phyloP scores from a whole-genome alignment of 116 monocot species.

The Iris pallida region DNA sequence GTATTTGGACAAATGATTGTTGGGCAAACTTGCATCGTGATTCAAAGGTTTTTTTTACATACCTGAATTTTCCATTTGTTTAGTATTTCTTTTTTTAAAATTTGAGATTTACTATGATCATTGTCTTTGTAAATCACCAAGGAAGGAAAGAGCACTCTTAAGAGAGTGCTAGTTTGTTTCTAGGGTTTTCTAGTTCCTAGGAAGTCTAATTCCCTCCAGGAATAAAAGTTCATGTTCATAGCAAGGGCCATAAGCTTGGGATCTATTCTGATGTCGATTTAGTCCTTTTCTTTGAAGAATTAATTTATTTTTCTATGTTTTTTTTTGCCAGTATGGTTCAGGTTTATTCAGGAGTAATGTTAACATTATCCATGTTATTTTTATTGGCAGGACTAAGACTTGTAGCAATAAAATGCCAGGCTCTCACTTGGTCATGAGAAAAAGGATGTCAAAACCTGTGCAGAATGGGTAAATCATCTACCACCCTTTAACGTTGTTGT shows the following conservation, averaged over 20 bases:
- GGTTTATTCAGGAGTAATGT: too few species aligned
- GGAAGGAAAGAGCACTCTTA: too few species aligned
- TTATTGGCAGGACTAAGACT: constrained; percentile 30
- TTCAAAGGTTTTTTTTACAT: constrained; percentile 14
- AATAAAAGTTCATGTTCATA: constrained; percentile 67
- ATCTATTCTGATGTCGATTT: constrained; percentile 77
- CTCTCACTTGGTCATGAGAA: constrained; percentile 57
- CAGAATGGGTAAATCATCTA: constrained; percentile 35
- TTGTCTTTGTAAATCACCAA: too few species aligned
- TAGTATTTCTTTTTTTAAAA: too few species aligned
- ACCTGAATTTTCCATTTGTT: neutral
- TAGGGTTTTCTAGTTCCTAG: constrained; percentile 52
- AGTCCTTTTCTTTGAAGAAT: neutral
- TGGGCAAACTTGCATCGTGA: constrained; percentile 34
- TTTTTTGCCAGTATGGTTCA: too few species aligned
- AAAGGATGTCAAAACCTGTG: constrained; percentile 53
- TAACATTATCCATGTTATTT: too few species aligned
- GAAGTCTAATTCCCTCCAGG: constrained; percentile 57
- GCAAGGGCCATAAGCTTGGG: constrained; percentile 69
- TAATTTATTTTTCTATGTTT: too few species aligned
- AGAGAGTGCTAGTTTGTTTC: neutral
- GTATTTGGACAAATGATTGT: constrained; percentile 27
- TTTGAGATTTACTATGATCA: neutral
- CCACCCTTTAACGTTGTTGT: too few species aligned
- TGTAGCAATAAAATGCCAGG: constrained; percentile 51